Evolutionary conservation across 140 eudicot genomes (phyloP).

Genomic region (Stevia rebaudiana): DNA sequence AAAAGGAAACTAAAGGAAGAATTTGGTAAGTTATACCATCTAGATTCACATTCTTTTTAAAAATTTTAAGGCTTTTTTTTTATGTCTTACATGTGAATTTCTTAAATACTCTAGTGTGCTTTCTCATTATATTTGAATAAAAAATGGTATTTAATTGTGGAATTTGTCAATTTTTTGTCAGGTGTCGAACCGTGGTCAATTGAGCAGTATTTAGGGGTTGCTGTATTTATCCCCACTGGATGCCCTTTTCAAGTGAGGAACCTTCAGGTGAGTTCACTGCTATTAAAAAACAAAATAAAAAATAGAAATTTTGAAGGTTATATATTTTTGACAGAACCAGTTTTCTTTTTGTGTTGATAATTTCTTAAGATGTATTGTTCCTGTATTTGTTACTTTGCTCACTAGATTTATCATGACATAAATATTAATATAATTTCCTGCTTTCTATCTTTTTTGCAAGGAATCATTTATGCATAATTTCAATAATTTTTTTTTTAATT

Average conservation of each 20-base stretch:
- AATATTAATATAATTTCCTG: background rate
- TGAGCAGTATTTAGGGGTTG: constrained; percentile 86
- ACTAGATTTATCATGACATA: background rate
- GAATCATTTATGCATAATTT: background rate
- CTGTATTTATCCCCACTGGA: constrained; percentile 93
- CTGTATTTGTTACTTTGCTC: background rate
- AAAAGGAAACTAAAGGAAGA: constrained; percentile 79
- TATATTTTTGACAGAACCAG: background rate
- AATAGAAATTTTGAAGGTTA: background rate
- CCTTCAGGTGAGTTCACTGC: constrained; percentile 69
- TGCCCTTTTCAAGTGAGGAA: constrained; percentile 95
- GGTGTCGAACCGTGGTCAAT: constrained; percentile 97
- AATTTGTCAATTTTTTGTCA: constrained; percentile 25
- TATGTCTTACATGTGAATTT: background rate
- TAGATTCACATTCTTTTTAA: background rate
- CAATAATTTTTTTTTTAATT: background rate
- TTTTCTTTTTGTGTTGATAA: background rate
- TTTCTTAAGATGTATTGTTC: background rate
- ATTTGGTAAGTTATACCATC: constrained; percentile 55
- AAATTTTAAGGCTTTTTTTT: background rate
- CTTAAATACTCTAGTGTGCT: background rate
- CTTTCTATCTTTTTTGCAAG: background rate
- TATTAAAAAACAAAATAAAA: background rate
- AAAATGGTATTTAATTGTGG: background rate
- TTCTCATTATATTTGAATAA: constrained; percentile 7